Evolutionary conservation across 2,329 filamentous ascomycete species (phyloP), one percentile per base, ranked within the genome.

Genomic region (Graphilbum ipis-grandicollis): DNA sequence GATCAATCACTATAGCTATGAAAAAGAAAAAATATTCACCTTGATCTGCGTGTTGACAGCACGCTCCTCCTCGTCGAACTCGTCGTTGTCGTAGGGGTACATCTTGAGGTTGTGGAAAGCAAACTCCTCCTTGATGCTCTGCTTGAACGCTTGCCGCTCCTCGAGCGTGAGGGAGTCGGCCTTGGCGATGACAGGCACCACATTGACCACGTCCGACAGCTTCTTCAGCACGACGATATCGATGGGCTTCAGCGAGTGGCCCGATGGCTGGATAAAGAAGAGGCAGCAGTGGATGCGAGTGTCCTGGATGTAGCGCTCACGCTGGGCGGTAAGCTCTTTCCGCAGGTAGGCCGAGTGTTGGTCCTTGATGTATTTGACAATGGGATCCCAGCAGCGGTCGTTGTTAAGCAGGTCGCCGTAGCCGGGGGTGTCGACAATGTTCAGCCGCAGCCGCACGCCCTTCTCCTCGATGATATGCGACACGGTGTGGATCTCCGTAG

Each of bases 341-440:
- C 90, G 83, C 50, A 98, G 76, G 67, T 96, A 98, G 52, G 90
- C 88, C 37, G 85, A 94, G 71, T 98, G 90, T 69, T 98, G 90
- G 63, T 98, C 90, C 73, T 98, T 98, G 73, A 98, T 98, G 66
- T 98, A 98, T 71, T 98, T 98, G 71, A 98, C 88, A 58, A 98
- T 98, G 45, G 90, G 90, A 57, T 98, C 90, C 90, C 90, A 98
- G 77, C 90, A 98, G 71, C 90, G 81, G 66, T 98, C 90, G 62
- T 98, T 98, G 75, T 98, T 98, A 62, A 98, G 90, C 56, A 94
- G 75, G 54, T 98, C 90, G 55, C 90, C 90, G 54, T 98, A 98
- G 46, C 90, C 90, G 46, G 90, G 90, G 46, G 90, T 98, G 58
- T 98, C 90, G 53, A 98, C 90, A 54, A 98, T 98, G 74, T 96